Evolutionary conservation across 345 rosid genomes (phyloP), one percentile per base, ranked within the genome.

Genomic region (Pelargonium nanum): DNA sequence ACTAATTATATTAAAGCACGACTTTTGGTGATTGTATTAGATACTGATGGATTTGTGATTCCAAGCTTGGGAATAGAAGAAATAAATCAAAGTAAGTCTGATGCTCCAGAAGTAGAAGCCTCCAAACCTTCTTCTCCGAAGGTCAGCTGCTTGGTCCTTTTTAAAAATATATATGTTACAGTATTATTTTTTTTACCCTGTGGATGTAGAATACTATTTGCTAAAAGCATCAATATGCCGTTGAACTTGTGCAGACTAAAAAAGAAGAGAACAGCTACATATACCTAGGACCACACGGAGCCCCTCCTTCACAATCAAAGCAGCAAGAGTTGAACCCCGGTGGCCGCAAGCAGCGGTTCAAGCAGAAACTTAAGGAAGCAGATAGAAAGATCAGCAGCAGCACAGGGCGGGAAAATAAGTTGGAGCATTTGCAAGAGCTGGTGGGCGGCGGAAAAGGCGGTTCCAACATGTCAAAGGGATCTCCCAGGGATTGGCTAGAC

Each of bases 41-140:
- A 92, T 75, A 85, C 86, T 67, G 98, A 92, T 74, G 98, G 85
- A 73, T 92, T 87, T 59, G 96, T 92, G 84, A 85, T 92, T 64
- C 98, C 98, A 68, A 89, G 96, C 73, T 78, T 92, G 84, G 98
- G 80, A 70, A 73, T 83, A 48, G 87, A 66, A 50, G 78, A 74
- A 15, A 19, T 68, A 16, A 71, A 64, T 72, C 64, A 70, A 53
- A 72, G 58, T 1, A 74, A 65, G 45, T 61, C 53, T 51, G 70
- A 61, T 75, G 74, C 74, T 58, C 66, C 80, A 57, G 71, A 78
- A 75, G 71, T 59, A 59, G 80, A 80, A 56, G 44, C 71, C 53
- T 74, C 79, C 24, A 73, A 81, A 59, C 71, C 83, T 63, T 75
- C 90, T 74, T 68, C 90, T 62, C 85, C 85, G 16, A 72, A 83